These are phyloP conservation scores for Penicillium canescens DNA, from an alignment of 495 filamentous ascomycete genomes.

Conservation along the genomic window DNA sequence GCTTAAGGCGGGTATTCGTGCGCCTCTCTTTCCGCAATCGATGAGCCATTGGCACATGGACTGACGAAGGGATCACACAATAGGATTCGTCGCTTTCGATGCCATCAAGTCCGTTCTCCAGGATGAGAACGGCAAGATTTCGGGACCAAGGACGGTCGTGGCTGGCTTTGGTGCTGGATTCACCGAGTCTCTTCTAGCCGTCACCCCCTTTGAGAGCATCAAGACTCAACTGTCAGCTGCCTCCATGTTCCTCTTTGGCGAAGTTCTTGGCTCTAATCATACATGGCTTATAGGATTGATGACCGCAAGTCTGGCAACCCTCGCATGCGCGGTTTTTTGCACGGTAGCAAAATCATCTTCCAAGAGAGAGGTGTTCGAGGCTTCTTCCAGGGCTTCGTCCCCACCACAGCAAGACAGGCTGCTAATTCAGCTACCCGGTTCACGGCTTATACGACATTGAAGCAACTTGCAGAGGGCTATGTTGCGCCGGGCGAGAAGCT, in stretches of 20 bases:
- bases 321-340: slow-evolving; percentile 88
- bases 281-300: slow-evolving; percentile 65
- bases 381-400: slow-evolving; percentile 96
- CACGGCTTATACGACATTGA: slow-evolving; percentile 83
- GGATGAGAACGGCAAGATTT: slow-evolving; percentile 85
- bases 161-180: slow-evolving; percentile 94
- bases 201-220: slow-evolving; percentile 97
- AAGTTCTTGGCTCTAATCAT: not conserved
- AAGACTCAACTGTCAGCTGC: slow-evolving; percentile 80
- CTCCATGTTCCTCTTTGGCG: not conserved
- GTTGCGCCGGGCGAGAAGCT: slow-evolving; percentile 94
- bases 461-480: slow-evolving; percentile 89
- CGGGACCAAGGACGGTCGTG: slow-evolving; percentile 85
- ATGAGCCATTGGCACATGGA: slow-evolving; percentile 7
- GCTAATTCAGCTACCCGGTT: slow-evolving; percentile 92
- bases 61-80: not conserved
- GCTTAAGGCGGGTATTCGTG: slow-evolving; percentile 91
- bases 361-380: slow-evolving; percentile 85
- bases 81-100: slow-evolving; percentile 95
- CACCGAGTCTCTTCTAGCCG: slow-evolving; percentile 89
- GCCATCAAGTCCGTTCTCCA: slow-evolving; percentile 80
- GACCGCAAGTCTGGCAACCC: slow-evolving; percentile 88
- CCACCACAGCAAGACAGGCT: slow-evolving; percentile 90
- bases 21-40: slow-evolving; percentile 24
- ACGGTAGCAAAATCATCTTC: slow-evolving; percentile 82